Base-by-base conservation (phyloP, 805 yeast genomes). In the Pachysolen tannophilus region DNA sequence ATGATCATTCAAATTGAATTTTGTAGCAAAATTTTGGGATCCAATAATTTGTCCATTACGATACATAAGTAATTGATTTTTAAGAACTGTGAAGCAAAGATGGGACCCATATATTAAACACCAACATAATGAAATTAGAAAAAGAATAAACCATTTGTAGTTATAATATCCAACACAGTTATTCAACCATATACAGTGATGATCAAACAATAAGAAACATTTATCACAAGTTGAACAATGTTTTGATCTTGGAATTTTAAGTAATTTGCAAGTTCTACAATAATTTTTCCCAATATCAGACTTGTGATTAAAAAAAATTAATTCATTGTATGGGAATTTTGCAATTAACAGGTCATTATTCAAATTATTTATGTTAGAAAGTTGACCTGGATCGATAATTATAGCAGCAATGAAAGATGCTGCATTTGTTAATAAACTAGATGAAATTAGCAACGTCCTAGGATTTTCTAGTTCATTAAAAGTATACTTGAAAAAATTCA, bases 171-270 rank as follows among this genome's bases (percentile, higher is more conserved):
- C 80, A 33, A 74, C 62, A 46, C 78, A 75, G 45, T 71, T 72
- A 45, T 74, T 73, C 21, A 74, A 47, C 58, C 70, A 73, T 8
- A 64, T 45, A 45, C 80, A 74, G 48, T 74, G 80, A 47, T 74
- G 80, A 46, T 85, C 95, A 46, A 74, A 80, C 32, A 69, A 46
- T 8, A 71, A 53, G 14, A 82, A 61, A 48, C 95, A 85, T 6
- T 63, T 62, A 42, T 73, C 74, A 56, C 95, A 84, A 3, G 63
- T 62, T 2, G 78, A 65, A 48, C 95, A 84, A 53, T 84, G 95
- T 37, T 80, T 72, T 1, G 87, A 58, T 35, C 94, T 57, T 1
- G 87, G 84, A 8, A 86, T 80, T 43, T 90, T 56, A 90, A 94
- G 83, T 28, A 76, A 65, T 20, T 70, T 58, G 48, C 95, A 84